phyloP scores from a whole-genome alignment of 208 protist genomes.

The Crithidia mellificae region DNA sequence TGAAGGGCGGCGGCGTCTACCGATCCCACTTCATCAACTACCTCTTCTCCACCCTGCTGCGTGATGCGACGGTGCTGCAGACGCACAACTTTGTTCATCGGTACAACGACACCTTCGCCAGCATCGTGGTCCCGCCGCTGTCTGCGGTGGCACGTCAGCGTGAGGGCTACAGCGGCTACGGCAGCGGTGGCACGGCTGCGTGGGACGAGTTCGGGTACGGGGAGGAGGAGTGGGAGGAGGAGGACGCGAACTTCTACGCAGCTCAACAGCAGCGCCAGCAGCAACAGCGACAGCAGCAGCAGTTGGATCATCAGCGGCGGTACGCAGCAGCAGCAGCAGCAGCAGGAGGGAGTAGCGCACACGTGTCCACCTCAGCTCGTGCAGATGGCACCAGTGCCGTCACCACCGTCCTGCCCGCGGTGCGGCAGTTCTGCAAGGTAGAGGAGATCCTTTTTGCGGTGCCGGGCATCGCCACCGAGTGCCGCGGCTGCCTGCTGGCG shows the following conservation, averaged over 20 bases:
- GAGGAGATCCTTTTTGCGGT: constrained; percentile 91
- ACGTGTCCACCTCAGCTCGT: not conserved
- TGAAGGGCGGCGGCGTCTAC: constrained; percentile 74
- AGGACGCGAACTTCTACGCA: constrained; percentile 3
- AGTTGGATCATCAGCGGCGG: no score
- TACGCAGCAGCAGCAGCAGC: not conserved
- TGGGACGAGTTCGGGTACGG: no score
- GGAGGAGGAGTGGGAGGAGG: constrained; percentile 1
- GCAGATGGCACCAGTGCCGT: not conserved
- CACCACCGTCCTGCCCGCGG: constrained; percentile 34
- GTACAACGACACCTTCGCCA: constrained; percentile 80
- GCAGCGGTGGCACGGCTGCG: no score
- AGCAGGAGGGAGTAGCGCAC: not conserved
- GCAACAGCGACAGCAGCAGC: not conserved
- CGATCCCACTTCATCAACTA: constrained; percentile 85
- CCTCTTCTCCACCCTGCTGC: constrained; percentile 59
- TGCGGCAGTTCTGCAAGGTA: constrained; percentile 76
- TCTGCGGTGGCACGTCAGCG: constrained; percentile 5
- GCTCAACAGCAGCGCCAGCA: constrained; percentile 5
- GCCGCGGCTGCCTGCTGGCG: constrained; percentile 82
- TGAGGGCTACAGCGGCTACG: not conserved
- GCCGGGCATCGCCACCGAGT: constrained; percentile 84
- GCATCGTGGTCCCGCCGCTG: constrained; percentile 57
- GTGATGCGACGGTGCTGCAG: constrained; percentile 37
- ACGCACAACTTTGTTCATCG: constrained; percentile 61